Evolutionary conservation across 2,329 filamentous ascomycete genomes (phyloP).

Genomic region (Pseudogymnoascus sp.): DNA sequence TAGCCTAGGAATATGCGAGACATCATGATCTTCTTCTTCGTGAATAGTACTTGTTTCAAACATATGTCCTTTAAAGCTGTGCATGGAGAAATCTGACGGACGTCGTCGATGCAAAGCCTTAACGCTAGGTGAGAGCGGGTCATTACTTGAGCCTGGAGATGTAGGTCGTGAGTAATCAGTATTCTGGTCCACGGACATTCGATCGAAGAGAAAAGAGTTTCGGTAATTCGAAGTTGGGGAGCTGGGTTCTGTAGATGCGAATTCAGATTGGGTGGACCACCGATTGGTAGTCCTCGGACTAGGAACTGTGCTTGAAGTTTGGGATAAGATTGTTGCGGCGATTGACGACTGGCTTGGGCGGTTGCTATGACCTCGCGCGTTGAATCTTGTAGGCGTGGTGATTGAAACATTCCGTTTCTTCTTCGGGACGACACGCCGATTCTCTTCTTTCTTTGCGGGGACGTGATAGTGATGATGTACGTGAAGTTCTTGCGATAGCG

Average conservation of each 20-base stretch:
- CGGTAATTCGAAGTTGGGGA: constrained; percentile 71
- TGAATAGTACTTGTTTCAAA: constrained; percentile 20
- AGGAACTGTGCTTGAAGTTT: constrained; percentile 45
- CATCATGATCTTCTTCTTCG: constrained; percentile 29
- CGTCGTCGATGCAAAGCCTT: constrained; percentile 44
- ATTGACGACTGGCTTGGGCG: constrained; percentile 34
- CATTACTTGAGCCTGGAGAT: constrained; percentile 68
- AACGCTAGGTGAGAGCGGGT: constrained; percentile 57
- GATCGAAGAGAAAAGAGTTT: constrained; percentile 71
- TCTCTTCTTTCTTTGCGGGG: constrained; percentile 48
- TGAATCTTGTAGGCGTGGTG: constrained; percentile 34
- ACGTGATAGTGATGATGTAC: constrained; percentile 93
- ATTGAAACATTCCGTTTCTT: constrained; percentile 63
- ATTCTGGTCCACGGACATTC: constrained; percentile 47
- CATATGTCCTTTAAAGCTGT: constrained; percentile 2
- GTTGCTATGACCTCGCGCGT: constrained; percentile 34
- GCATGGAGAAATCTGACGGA: constrained; percentile 45
- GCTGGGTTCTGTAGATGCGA: constrained; percentile 67
- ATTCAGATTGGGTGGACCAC: constrained; percentile 60
- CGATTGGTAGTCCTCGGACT: constrained; percentile 41
- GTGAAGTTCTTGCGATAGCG: constrained; percentile 66
- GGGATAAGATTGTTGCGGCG: constrained; percentile 33
- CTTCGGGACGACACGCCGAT: constrained; percentile 43
- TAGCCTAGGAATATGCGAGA: constrained; percentile 23
- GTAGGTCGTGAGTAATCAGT: constrained; percentile 65